Evolutionary conservation across 306 rosid genomes (phyloP).

Genomic region (Cucurbita maxima): DNA sequence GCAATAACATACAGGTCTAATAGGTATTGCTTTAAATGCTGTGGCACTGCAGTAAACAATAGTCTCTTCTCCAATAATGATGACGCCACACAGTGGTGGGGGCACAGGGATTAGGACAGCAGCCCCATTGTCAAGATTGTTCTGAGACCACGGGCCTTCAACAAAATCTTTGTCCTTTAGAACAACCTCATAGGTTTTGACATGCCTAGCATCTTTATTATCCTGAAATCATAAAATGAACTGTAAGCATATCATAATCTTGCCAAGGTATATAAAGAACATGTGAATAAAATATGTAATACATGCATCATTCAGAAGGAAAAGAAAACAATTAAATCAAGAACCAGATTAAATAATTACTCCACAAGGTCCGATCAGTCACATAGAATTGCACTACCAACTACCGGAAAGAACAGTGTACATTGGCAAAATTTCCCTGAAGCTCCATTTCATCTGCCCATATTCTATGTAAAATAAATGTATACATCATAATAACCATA

Average conservation of each 20-base stretch:
- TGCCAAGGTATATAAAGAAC: not conserved
- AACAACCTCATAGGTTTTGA: slow-evolving; percentile 90
- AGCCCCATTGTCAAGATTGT: slow-evolving; percentile 96
- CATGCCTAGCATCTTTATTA: slow-evolving; percentile 96
- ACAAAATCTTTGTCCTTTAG: slow-evolving; percentile 92
- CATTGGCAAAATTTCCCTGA: not conserved
- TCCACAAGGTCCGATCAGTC: not conserved
- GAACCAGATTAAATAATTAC: not conserved
- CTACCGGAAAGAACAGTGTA: not conserved
- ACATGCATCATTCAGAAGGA: not conserved
- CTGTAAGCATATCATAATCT: slow-evolving; percentile 4
- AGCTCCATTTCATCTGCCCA: not conserved
- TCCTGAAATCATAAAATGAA: slow-evolving; percentile 44
- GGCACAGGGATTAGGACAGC: slow-evolving; percentile 91
- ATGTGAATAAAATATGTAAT: not conserved
- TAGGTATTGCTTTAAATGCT: slow-evolving; percentile 90
- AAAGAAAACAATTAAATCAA: not conserved
- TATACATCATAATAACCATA: not conserved
- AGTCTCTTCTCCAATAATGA: slow-evolving; percentile 94
- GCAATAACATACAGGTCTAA: slow-evolving; percentile 61
- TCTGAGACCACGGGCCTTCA: slow-evolving; percentile 96
- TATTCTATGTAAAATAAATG: not conserved
- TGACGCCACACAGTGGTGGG: slow-evolving; percentile 90
- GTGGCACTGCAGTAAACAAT: slow-evolving; percentile 93
- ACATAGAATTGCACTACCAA: not conserved